Evolutionary conservation across 2,329 filamentous ascomycete species (phyloP), one percentile per base, ranked within the genome.

Genomic region (Ophiostoma australiae): DNA sequence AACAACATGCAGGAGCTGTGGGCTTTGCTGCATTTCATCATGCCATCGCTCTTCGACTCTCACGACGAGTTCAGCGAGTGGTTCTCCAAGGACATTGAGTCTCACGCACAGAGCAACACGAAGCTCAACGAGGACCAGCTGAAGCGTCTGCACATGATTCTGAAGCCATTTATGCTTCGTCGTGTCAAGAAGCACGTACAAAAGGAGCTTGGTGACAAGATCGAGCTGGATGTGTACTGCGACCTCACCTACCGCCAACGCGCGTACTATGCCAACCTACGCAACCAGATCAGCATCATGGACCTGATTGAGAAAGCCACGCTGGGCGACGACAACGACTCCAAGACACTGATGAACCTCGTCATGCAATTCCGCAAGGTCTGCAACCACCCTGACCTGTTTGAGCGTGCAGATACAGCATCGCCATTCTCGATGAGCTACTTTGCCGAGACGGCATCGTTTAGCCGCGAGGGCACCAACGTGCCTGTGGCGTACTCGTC

Each of bases 351-450:
- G 77, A 98, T 99, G 95, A 99, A 99, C 80, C 84, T 99, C 74
- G 95, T 99, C 74, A 99, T 99, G 95, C 95, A 99, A 81, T 99
- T 99, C 87, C 89, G 95, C 76, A 99, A 99, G 82, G 95, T 99
- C 71, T 99, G 95, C 83, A 99, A 99, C 78, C 95, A 99, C 78
- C 95, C 95, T 0, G 95, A 99, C 81, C 82, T 99, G 44, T 99
- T 99, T 76, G 94, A 99, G 80, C 90, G 95, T 66, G 94, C 94
- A 11, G 94, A 98, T 73, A 97, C 93, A 10, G 90, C 87, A 33
- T 97, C 94, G 10, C 93, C 95, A 0, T 90, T 94, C 76, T 91
- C 92, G 0, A 89, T 91, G 76, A 88, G 89, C n/a, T 88, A 90
- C 78, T 99, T 94, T 80, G 95, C 94, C 17, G 95, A 99, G 82